These are phyloP conservation scores for Pugionium cornutum DNA, from an alignment of 345 rosid species.

Conservation along the genomic window DNA sequence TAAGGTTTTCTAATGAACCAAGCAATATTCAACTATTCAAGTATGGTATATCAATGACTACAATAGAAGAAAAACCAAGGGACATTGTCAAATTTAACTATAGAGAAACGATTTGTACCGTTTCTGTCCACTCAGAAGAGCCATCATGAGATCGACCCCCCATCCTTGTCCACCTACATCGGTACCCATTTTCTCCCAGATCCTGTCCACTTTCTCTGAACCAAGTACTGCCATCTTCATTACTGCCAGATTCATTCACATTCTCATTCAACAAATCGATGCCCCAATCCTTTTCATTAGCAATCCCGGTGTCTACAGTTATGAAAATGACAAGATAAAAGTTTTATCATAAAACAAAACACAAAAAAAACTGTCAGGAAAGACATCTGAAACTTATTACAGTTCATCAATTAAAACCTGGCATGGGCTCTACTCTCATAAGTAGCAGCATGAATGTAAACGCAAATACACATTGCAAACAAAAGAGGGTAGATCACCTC, in stretches of 20 bases:
- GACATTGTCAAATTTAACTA: constrained; percentile 18
- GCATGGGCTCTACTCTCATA: neutral
- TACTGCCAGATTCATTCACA: constrained; percentile 79
- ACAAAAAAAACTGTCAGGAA: constrained; percentile 14
- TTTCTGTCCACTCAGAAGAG: constrained; percentile 94
- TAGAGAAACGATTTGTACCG: constrained; percentile 50
- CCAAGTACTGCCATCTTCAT: constrained; percentile 96
- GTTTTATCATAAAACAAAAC: too few relatives aligned
- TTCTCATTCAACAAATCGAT: constrained; percentile 75
- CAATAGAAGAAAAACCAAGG: neutral
- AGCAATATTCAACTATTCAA: constrained; percentile 6
- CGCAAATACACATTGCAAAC: neutral
- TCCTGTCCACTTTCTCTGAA: constrained; percentile 89
- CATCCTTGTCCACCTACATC: constrained; percentile 98
- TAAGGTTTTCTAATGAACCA: constrained; percentile 5
- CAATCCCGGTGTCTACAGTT: constrained; percentile 90
- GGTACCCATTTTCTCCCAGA: constrained; percentile 76
- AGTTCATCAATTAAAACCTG: neutral
- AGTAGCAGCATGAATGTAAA: neutral
- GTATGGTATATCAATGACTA: constrained; percentile 5
- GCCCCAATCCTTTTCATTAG: constrained; percentile 99
- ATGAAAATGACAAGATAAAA: neutral
- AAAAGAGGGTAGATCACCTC: constrained; percentile 54
- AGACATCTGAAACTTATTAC: neutral
- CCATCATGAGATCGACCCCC: constrained; percentile 81